Percentiles rank a stretch among this genome's conserved stretches.
These are phyloP conservation scores for Suhomyces prunicola DNA, from an alignment of 805 yeast genomes.

Conservation along the genomic window DNA sequence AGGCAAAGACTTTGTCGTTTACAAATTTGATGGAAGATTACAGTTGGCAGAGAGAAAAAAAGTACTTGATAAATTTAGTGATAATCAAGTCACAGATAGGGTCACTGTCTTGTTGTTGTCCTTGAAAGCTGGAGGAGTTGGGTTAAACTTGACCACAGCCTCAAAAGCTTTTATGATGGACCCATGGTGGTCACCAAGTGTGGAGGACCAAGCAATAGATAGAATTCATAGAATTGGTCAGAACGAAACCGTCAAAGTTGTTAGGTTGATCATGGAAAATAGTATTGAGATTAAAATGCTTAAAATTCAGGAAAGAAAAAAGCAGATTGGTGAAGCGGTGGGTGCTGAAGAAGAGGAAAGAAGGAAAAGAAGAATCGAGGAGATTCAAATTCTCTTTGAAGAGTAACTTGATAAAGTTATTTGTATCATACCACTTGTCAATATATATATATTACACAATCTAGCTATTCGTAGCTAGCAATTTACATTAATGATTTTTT, in stretches of 20 bases:
- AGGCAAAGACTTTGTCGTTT: constrained; percentile 48
- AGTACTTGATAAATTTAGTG: constrained; percentile 55
- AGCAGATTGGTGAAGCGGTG: constrained; percentile 76
- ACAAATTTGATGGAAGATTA: constrained; percentile 82
- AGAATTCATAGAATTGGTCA: constrained; percentile 92
- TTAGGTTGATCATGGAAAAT: constrained; percentile 75
- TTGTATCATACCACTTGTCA: background rate
- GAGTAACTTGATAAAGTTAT: constrained; percentile 17
- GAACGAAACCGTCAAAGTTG: constrained; percentile 62
- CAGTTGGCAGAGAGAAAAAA: constrained; percentile 60
- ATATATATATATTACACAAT: background rate
- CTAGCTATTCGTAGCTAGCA: background rate
- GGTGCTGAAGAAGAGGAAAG: constrained; percentile 75
- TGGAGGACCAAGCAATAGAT: constrained; percentile 89
- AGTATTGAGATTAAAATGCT: constrained; percentile 89
- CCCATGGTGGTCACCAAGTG: constrained; percentile 96
- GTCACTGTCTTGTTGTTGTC: constrained; percentile 62
- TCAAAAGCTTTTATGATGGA: constrained; percentile 87
- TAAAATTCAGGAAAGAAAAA: constrained; percentile 79
- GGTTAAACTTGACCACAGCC: constrained; percentile 82
- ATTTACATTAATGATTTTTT: background rate
- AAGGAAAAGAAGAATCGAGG: constrained; percentile 65
- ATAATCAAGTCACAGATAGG: constrained; percentile 22
- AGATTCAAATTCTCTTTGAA: constrained; percentile 64
- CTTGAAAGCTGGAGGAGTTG: constrained; percentile 92